These are phyloP conservation scores for Zygoascus sp. DNA, from an alignment of 1,139 yeast species.

Conservation along the genomic window DNA sequence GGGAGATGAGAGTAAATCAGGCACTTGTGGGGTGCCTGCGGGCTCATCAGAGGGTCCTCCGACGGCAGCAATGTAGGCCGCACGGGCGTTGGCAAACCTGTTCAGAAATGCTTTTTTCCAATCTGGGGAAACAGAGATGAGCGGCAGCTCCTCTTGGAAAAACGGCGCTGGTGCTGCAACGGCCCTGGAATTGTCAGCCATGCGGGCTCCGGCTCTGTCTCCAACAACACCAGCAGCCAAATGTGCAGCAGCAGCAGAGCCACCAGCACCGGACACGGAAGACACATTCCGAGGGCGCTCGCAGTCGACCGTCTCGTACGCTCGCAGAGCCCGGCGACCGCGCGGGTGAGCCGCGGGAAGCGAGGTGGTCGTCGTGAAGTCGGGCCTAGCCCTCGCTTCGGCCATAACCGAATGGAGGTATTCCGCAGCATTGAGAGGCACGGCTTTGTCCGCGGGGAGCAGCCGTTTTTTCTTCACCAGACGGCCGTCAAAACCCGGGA, in stretches of 20 bases:
- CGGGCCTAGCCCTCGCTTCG: conserved; percentile 25
- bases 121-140: background rate
- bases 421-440: conserved; percentile 22
- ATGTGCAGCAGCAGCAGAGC: background rate
- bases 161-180: background rate
- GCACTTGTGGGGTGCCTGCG: too few relatives aligned
- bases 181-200: background rate
- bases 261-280: too few relatives aligned
- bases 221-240: background rate
- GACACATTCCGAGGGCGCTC: too few relatives aligned
- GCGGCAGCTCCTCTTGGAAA: background rate
- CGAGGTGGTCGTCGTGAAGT: conserved; percentile 12
- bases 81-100: conserved; percentile 63
- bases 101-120: background rate
- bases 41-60: too few relatives aligned
- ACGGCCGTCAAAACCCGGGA: conserved; percentile 32
- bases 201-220: too few relatives aligned
- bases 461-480: conserved; percentile 1
- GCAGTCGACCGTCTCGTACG: conserved; percentile 9
- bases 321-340: conserved; percentile 13
- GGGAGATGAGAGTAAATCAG: too few relatives aligned
- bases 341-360: background rate
- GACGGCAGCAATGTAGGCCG: conserved; percentile 49
- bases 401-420: conserved; percentile 25
- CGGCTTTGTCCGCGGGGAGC: conserved; percentile 7